Conservation (phyloP, 2,329 filamentous ascomycete genomes). For the Hirsutella rhossiliensis region DNA sequence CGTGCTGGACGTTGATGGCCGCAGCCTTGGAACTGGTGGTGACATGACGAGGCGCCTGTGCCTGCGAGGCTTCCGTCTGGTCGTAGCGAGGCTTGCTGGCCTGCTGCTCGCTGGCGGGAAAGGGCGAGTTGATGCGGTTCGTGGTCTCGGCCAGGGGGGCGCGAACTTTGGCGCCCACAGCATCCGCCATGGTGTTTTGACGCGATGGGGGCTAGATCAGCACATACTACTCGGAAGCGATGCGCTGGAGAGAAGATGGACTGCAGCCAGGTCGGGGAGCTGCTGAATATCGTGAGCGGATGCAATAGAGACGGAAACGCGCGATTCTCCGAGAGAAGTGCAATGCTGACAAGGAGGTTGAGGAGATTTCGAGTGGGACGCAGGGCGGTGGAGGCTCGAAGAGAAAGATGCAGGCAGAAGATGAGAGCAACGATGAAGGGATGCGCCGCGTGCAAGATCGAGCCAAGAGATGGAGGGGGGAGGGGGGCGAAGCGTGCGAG, state of each 20-base stretch:
- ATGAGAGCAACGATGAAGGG: slow-evolving; percentile 1
- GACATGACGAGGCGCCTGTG: slow-evolving; percentile 2
- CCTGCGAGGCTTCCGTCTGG: slow-evolving; percentile 7
- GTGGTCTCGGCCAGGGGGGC: slow-evolving; percentile 35
- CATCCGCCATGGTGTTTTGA: slow-evolving; percentile 17
- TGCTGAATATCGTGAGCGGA: not conserved
- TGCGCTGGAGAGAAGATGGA: not conserved
- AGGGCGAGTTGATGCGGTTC: slow-evolving; percentile 31
- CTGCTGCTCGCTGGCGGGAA: slow-evolving; percentile 14
- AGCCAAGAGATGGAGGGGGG: slow-evolving; percentile 7
- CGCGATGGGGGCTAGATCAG: slow-evolving; percentile 14
- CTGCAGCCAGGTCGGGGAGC: not conserved
- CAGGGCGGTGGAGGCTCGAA: not conserved
- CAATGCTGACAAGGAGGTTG: not conserved
- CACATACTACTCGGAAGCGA: slow-evolving; percentile 19
- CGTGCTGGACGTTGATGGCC: not conserved
- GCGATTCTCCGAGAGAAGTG: too few species aligned
- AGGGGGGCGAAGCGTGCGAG: not conserved
- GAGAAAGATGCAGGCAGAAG: not conserved
- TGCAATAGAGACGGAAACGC: too few species aligned
- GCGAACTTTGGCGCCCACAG: slow-evolving; percentile 17
- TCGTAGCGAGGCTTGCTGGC: slow-evolving; percentile 18
- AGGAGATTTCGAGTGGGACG: not conserved
- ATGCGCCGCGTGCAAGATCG: not conserved
- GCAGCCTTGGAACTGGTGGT: slow-evolving; percentile 1